Conservation (phyloP, 2,329 filamentous ascomycete genomes). For the Ceratocystis harringtonii region DNA sequence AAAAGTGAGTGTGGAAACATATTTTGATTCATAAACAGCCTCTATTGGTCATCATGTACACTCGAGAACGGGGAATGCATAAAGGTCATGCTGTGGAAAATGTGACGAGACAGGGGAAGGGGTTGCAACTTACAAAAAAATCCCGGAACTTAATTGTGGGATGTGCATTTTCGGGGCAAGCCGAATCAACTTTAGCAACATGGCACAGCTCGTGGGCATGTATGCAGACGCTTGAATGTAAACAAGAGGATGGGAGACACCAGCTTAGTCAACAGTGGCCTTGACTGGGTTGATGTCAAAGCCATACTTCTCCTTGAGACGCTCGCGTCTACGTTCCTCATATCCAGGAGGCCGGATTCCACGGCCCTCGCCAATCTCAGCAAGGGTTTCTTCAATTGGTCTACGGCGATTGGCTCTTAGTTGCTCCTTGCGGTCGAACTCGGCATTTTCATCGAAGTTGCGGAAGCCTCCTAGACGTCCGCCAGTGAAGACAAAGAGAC, state of each 20-base stretch:
- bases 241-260: conserved; percentile 21
- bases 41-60: conserved; percentile 29
- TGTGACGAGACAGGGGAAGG: conserved; percentile 12
- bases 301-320: conserved; percentile 75
- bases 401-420: conserved; percentile 59
- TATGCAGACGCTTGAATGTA: conserved; percentile 25
- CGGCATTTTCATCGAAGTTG: conserved; percentile 41
- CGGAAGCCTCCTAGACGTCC: conserved; percentile 28
- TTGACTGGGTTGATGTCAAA: conserved; percentile 61
- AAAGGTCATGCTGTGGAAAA: not conserved
- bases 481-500: conserved; percentile 53
- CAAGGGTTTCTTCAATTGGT: conserved; percentile 64
- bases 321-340: conserved; percentile 65
- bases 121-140: conserved; percentile 19
- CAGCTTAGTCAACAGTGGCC: conserved; percentile 30
- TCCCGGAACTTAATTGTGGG: not conserved
- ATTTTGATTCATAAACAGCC: conserved; percentile 33
- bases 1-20: conserved; percentile 17
- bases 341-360: conserved; percentile 71
- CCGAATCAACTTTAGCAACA: not conserved
- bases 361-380: conserved; percentile 72
- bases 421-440: conserved; percentile 62
- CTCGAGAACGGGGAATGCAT: conserved; percentile 2
- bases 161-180: not conserved
- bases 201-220: not conserved